Evolutionary conservation across 306 rosid species (phyloP).

Genomic region (Corylus avellana): DNA sequence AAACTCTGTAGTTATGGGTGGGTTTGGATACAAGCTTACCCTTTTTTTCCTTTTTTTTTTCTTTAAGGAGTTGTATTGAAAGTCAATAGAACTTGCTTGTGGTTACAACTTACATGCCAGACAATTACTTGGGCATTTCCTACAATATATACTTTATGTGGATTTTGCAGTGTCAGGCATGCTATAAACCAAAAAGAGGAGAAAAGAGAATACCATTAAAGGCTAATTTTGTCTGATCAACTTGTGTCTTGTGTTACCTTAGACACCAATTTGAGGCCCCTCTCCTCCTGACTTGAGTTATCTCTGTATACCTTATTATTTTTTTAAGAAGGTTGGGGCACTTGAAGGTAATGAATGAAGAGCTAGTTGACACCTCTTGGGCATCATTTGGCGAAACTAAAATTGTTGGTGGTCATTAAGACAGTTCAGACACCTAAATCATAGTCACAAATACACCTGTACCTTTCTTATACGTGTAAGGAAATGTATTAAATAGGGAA

Average conservation of each 20-base stretch:
- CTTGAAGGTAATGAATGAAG: constrained; percentile 90
- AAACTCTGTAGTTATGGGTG: not conserved
- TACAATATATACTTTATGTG: not conserved
- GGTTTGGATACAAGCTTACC: not conserved
- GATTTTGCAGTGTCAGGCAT: not conserved
- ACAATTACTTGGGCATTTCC: not conserved
- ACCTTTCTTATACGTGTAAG: not conserved
- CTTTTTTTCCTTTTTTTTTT: not conserved
- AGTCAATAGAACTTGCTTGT: not conserved
- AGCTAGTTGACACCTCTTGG: constrained; percentile 94
- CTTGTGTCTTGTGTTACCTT: not conserved
- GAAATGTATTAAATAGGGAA: not conserved
- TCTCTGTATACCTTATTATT: constrained; percentile 4
- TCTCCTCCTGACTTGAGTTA: not conserved
- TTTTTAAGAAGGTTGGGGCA: constrained; percentile 85
- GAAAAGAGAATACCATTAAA: no score
- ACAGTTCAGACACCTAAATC: not conserved
- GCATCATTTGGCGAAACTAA: constrained; percentile 43
- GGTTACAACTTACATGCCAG: not conserved
- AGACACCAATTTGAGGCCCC: not conserved
- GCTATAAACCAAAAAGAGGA: not conserved
- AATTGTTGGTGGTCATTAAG: not conserved
- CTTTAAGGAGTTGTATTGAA: not conserved
- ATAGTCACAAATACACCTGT: not conserved
- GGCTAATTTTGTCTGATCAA: not conserved